Base-by-base conservation (phyloP, 306 rosid species). In the Lathyrus aphaca region DNA sequence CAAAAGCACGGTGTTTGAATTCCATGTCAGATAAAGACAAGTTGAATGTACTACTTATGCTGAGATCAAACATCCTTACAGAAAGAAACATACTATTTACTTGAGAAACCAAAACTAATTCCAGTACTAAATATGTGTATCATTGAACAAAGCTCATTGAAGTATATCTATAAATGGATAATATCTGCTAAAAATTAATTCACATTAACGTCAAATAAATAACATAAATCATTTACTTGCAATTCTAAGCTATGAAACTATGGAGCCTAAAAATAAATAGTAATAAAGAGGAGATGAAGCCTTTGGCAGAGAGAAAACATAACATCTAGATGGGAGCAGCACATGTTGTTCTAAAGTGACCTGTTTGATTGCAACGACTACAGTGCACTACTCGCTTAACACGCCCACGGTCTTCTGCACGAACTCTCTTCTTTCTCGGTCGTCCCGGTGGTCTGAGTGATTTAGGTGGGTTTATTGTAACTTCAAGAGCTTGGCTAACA, bases 301-400 rank as follows among this genome's bases (percentile, higher is more conserved):
- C 74, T 64, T 79, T 73, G 64, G 66, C 71, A 62, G 71, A 81
- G 30, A 46, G 43, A 13, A 32, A 65, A 46, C 23, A 73, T 73
- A 50, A 61, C 59, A 35, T 35, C 39, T 68, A 89, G 46, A 86
- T 90, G 69, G 97, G 97, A 16, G 97, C 87, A 14, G 95, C 95
- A 71, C 97, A 90, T n/a, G 97, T 90, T 5, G 95, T 88, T 83
- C 97, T 88, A 71, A 90, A 90, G 79, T 90, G 97, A 21, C 97
- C 97, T 7, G 92, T 88, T 69, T 88, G 97, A 77, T 90, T 90
- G 86, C 97, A 90, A 23, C 95, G 95, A 71, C 97, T 90, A 69
- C 97, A 90, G 69, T 88, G 97, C 85, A 90, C 97, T 25, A 88
- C 90, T n/a, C 97, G 79, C 77, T 88, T 90, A 51, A 82, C 88